Conservation (phyloP, 2,329 filamentous ascomycete species). For the Dothideomycetidae sp. region DNA sequence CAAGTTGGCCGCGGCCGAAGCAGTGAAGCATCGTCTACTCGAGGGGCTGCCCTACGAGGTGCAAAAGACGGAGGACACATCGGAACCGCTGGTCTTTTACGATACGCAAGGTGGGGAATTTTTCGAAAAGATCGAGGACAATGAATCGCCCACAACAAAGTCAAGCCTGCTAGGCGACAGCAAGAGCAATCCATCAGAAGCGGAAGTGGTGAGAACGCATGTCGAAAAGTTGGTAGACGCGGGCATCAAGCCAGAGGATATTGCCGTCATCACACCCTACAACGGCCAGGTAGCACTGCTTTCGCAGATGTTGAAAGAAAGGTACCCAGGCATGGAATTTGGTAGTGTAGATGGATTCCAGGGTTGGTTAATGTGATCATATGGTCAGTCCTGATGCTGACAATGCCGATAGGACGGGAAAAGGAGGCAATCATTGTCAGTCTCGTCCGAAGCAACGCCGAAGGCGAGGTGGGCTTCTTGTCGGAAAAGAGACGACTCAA, state of each 20-base stretch:
- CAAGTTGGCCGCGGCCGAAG: constrained; percentile 65
- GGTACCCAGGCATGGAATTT: constrained; percentile 75
- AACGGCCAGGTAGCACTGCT: constrained; percentile 81
- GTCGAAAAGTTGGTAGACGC: constrained; percentile 61
- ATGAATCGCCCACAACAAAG: constrained; percentile 52
- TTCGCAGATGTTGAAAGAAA: constrained; percentile 60
- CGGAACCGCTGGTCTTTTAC: constrained; percentile 78
- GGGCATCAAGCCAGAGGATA: constrained; percentile 68
- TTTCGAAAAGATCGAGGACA: constrained; percentile 64
- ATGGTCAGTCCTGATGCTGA: not conserved
- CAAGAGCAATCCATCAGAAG: constrained; percentile 88
- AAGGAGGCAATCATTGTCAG: constrained; percentile 92
- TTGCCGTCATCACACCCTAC: constrained; percentile 90
- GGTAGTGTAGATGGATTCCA: constrained; percentile 96
- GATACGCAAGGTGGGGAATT: constrained; percentile 95
- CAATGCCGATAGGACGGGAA: constrained; percentile 42
- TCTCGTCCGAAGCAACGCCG: constrained; percentile 79
- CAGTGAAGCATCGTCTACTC: constrained; percentile 61
- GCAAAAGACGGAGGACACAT: constrained; percentile 69
- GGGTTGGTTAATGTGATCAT: constrained; percentile 32
- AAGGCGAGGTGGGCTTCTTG: constrained; percentile 82
- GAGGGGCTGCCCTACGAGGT: constrained; percentile 67
- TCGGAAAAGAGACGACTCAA: constrained; percentile 86
- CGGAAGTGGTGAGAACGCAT: constrained; percentile 63
- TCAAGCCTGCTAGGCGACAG: constrained; percentile 55